Percentiles rank a stretch among this genome's conserved stretches.
Conservation (phyloP, 768 basidiomycete genomes). For the Lanmaoa pseudosensibilis region DNA sequence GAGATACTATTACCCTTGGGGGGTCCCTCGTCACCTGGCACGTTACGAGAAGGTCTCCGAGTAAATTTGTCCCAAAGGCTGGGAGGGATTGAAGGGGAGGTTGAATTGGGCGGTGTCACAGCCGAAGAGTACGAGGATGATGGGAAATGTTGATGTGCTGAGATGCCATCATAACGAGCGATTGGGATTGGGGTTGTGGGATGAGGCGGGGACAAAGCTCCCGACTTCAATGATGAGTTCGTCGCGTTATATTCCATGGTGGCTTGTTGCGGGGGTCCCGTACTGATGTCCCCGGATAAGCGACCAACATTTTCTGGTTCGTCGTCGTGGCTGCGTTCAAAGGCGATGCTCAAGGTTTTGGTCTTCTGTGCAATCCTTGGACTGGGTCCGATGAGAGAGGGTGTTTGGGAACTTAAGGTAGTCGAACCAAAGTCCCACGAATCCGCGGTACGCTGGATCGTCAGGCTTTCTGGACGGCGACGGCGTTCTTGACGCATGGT, state of each 20-base stretch:
- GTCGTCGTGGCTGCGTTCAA: slow-evolving; percentile 4
- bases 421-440: slow-evolving; percentile 76
- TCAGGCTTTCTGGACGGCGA: slow-evolving; percentile 40
- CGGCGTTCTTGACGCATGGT: slow-evolving; percentile 69
- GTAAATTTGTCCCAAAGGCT: slow-evolving; percentile 28
- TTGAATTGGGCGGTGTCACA: not conserved
- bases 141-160: not conserved
- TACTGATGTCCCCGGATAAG: slow-evolving; percentile 3
- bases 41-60: slow-evolving; percentile 12
- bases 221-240: not conserved
- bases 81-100: slow-evolving; percentile 7
- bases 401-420: slow-evolving; percentile 40
- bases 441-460: slow-evolving; percentile 55
- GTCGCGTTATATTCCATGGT: not conserved
- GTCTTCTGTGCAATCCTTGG: slow-evolving; percentile 6
- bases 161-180: not conserved
- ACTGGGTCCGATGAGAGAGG: slow-evolving; percentile 8
- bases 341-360: slow-evolving; percentile 3
- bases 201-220: not conserved
- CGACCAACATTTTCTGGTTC: not conserved
- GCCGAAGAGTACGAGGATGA: slow-evolving; percentile 1
- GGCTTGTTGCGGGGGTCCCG: not conserved
- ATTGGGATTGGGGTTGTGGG: slow-evolving; percentile 10
- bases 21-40: slow-evolving; percentile 9
- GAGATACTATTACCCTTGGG: slow-evolving; percentile 17